Base-by-base conservation (phyloP, 768 basidiomycete genomes). In the Sporobolomyces pararoseus region DNA sequence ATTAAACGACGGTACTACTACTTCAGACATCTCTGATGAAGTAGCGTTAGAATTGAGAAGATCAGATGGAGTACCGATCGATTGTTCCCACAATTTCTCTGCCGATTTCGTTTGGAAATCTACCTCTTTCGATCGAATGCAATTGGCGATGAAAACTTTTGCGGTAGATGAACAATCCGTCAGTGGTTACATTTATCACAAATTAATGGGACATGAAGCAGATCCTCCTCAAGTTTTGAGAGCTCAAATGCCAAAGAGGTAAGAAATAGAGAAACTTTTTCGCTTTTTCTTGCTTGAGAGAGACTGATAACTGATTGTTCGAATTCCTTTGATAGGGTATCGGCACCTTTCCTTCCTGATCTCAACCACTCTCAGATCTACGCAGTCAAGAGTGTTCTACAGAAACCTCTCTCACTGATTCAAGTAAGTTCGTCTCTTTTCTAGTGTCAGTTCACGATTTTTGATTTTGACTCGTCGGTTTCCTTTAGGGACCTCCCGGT, bases 41-140 rank as follows among this genome's bases (percentile, higher is more conserved):
- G 93, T 99, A 79, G 95, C 88, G 3, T 82, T 99, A 74, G 96
- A 99, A 79, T 83, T 99, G 31, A 84, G 92, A 66, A 84, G 89
- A 54, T 87, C 90, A 2, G 95, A 98, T 74, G 91, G 91, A 21
- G 93, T 95, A 10, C 96, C 96, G 7, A 86, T 88, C 23, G 95
- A 98, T 37, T 86, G 91, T 80, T 92, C 91, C 0, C 91, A 94
- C 78, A 90, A 91, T 75, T 98, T 96, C 77, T 88, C 90, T 0
- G 96, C 89, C n/a, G 96, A 99, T 79, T 99, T 98, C 77, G 95
- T 99, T 7, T 99, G 96, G 96, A 99, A 99, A 81, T 94, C 93
- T 7, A 99, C 96, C 1, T 98, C 95, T 79, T 99, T 99, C 77
- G 96, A 99, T 79, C 85, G 96, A 57, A 99, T 99, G 96, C 96